Percentiles rank a stretch among this genome's conserved stretches.
Evolutionary conservation across 441 rosid species (phyloP).

Genomic region (Bocquillonia castaneifolia): DNA sequence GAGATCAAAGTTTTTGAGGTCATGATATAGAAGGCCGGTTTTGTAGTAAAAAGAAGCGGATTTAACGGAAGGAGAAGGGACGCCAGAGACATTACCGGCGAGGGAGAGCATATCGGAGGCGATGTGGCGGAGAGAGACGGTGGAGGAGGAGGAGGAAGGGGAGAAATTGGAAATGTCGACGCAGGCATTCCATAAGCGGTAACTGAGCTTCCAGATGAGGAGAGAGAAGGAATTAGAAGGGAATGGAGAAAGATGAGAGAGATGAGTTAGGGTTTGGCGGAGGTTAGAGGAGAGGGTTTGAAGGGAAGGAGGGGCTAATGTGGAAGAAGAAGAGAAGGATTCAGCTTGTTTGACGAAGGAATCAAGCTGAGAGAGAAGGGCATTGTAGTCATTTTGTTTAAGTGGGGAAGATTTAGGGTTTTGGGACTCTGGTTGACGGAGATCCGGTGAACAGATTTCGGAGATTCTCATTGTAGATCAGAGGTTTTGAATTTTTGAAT

Average conservation of each 20-base stretch:
- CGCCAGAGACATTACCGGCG: slow-evolving; percentile 58
- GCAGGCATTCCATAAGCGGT: slow-evolving; percentile 92
- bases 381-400: slow-evolving; percentile 28
- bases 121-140: slow-evolving; percentile 51
- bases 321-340: slow-evolving; percentile 22
- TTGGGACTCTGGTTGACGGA: slow-evolving; percentile 31
- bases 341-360: slow-evolving; percentile 58
- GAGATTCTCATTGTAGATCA: slow-evolving; percentile 59
- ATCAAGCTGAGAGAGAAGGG: slow-evolving; percentile 58
- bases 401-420: slow-evolving; percentile 24
- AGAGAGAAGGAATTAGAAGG: slow-evolving; percentile 67
- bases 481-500: slow-evolving; percentile 4
- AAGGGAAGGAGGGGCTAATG: neutral
- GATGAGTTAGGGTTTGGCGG: slow-evolving; percentile 47
- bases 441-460: slow-evolving; percentile 67
- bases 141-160: slow-evolving; percentile 23
- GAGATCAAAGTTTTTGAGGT: slow-evolving; percentile 54
- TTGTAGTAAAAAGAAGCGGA: slow-evolving; percentile 70
- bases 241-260: slow-evolving; percentile 52
- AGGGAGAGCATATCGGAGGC: slow-evolving; percentile 83
- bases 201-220: slow-evolving; percentile 79
- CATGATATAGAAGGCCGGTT: slow-evolving; percentile 69
- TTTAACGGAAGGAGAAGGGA: slow-evolving; percentile 69
- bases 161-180: slow-evolving; percentile 74
- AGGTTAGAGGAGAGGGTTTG: slow-evolving; percentile 43